phyloP scores from a whole-genome alignment of 75 land plant genomes.

The Cryptomeria japonica region DNA sequence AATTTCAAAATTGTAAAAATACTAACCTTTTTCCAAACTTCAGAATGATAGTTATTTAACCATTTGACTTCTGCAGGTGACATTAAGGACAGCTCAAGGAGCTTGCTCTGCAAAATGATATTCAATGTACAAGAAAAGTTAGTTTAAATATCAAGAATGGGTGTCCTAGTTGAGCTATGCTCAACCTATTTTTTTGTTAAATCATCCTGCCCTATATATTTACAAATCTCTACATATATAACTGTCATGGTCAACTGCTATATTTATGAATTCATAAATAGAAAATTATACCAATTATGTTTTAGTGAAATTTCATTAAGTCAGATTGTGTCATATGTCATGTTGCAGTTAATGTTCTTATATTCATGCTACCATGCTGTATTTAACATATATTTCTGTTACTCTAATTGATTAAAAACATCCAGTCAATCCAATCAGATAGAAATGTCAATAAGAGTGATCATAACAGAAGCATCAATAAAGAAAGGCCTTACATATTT shows the following conservation, averaged over 20 bases:
- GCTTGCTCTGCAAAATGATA: slow-evolving; percentile 51
- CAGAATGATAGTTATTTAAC: slow-evolving; percentile 83
- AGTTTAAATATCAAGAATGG: neutral
- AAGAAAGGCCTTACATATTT: neutral
- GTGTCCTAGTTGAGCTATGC: neutral
- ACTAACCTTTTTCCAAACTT: slow-evolving; percentile 96
- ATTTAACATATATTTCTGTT: neutral
- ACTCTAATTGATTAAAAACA: neutral
- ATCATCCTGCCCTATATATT: neutral
- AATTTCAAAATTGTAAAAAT: neutral
- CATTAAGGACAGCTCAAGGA: slow-evolving; percentile 72
- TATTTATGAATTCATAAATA: neutral
- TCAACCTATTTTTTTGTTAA: neutral
- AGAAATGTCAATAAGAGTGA: neutral
- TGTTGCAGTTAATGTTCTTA: neutral
- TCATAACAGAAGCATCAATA: neutral
- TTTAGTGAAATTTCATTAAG: neutral
- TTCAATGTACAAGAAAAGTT: neutral
- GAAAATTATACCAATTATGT: neutral
- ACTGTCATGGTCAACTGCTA: neutral
- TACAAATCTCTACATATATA: neutral
- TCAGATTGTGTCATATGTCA: neutral
- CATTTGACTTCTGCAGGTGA: slow-evolving; percentile 74
- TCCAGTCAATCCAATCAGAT: neutral
- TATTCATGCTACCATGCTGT: neutral